Percentiles rank a stretch among this genome's conserved stretches.
phyloP scores from a whole-genome alignment of 805 yeast species.

The Kodamaea lidongshanica region DNA sequence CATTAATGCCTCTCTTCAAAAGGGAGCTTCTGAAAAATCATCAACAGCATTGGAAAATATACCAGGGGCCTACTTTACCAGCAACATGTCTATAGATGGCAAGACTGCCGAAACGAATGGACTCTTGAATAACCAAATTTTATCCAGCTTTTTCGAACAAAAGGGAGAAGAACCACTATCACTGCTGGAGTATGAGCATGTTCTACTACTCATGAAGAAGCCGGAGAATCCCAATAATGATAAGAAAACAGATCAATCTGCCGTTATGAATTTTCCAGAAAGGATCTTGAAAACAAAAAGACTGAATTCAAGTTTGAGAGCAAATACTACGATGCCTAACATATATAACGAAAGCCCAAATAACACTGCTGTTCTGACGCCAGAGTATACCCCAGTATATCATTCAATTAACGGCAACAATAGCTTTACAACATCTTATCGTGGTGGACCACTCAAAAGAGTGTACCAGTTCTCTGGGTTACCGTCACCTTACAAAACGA shows the following conservation, averaged over 20 bases:
- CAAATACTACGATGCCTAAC: neutral
- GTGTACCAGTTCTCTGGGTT: constrained; percentile 42
- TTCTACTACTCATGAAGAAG: constrained; percentile 29
- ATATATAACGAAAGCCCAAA: constrained; percentile 11
- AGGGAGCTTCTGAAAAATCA: constrained; percentile 2
- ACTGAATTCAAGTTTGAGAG: constrained; percentile 3
- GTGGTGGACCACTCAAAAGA: constrained; percentile 29
- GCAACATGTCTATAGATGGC: constrained; percentile 8
- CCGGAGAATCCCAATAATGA: constrained; percentile 33
- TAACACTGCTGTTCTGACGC: constrained; percentile 20
- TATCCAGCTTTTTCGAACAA: constrained; percentile 62
- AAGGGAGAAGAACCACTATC: constrained; percentile 73
- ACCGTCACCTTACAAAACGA: constrained; percentile 40
- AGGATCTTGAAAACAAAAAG: constrained; percentile 18
- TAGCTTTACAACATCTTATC: constrained; percentile 8
- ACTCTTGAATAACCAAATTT: constrained; percentile 42
- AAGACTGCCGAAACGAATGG: constrained; percentile 10
- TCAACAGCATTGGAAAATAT: constrained; percentile 7
- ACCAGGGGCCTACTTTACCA: constrained; percentile 8
- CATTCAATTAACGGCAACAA: constrained; percentile 25
- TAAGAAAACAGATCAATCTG: constrained; percentile 5
- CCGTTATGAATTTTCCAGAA: constrained; percentile 8
- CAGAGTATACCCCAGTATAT: constrained; percentile 35
- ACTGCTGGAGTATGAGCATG: constrained; percentile 79
- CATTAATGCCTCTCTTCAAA: constrained; percentile 1